Evolutionary conservation across 164 flowering plant species (phyloP).

Genomic region (Tetrastigma voinierianum): DNA sequence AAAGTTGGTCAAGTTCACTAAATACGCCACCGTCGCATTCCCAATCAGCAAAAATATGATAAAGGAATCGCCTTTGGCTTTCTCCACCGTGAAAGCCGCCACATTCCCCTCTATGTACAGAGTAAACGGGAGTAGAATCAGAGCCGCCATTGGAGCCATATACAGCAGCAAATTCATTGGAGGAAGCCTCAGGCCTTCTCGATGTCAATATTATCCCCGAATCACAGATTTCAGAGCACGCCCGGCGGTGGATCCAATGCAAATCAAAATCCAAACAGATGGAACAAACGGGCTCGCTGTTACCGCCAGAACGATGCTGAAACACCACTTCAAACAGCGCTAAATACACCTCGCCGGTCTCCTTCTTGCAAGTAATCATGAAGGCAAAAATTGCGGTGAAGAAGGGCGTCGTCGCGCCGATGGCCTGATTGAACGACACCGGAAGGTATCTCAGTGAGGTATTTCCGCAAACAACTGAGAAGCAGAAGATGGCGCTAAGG

Average conservation of each 20-base stretch:
- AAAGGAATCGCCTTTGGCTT: slow-evolving; percentile 49
- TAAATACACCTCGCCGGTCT: slow-evolving; percentile 66
- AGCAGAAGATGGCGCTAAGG: slow-evolving; percentile 67
- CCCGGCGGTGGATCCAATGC: slow-evolving; percentile 84
- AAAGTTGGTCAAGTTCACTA: slow-evolving; percentile 94
- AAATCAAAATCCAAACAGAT: slow-evolving; percentile 78
- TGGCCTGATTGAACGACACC: slow-evolving; percentile 88
- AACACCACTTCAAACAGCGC: slow-evolving; percentile 79
- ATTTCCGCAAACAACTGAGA: slow-evolving; percentile 92
- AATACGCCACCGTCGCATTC: slow-evolving; percentile 91
- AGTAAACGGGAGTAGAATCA: slow-evolving; percentile 68
- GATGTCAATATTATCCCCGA: slow-evolving; percentile 71
- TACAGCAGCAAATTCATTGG: slow-evolving; percentile 89
- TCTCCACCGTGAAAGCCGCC: slow-evolving; percentile 51
- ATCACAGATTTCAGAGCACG: slow-evolving; percentile 89
- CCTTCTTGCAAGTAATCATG: slow-evolving; percentile 74
- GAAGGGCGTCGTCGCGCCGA: slow-evolving; percentile 95
- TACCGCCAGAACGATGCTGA: slow-evolving; percentile 81
- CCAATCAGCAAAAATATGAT: slow-evolving; percentile 63
- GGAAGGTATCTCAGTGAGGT: slow-evolving; percentile 79
- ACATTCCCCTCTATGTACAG: slow-evolving; percentile 86
- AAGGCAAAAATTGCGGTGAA: slow-evolving; percentile 95
- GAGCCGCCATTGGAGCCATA: slow-evolving; percentile 96
- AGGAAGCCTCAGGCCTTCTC: slow-evolving; percentile 74
- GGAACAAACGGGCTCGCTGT: slow-evolving; percentile 89